Evolutionary conservation across 805 yeast species (phyloP).

Genomic region (Monosporozyma aquatica): DNA sequence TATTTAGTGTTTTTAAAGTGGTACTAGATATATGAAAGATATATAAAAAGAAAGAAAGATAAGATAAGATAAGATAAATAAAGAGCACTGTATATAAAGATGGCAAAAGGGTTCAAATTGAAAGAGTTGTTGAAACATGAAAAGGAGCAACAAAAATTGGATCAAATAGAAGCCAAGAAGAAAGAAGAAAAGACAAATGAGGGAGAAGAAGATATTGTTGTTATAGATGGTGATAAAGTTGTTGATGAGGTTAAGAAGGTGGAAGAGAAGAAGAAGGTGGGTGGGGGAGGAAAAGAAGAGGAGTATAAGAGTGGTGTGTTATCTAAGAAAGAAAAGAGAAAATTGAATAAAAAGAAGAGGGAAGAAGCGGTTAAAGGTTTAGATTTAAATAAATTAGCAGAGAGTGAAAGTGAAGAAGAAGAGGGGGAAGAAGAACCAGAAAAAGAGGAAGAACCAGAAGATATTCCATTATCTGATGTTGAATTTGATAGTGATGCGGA

Average conservation of each 20-base stretch:
- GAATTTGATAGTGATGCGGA: constrained; percentile 93
- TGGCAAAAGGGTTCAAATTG: constrained; percentile 30
- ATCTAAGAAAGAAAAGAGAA: constrained; percentile 57
- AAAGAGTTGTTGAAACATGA: constrained; percentile 24
- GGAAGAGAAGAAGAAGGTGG: constrained; percentile 15
- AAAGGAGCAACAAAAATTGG: constrained; percentile 18
- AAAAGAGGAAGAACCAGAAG: constrained; percentile 66
- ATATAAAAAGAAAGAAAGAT: background rate
- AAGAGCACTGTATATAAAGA: no score
- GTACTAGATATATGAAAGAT: background rate
- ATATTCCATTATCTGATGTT: constrained; percentile 80
- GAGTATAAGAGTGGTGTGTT: constrained; percentile 38
- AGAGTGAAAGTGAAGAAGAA: constrained; percentile 34
- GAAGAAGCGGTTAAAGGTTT: constrained; percentile 38
- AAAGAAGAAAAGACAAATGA: constrained; percentile 11
- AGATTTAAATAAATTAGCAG: constrained; percentile 46
- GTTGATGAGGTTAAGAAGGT: constrained; percentile 15
- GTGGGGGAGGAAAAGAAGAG: no score
- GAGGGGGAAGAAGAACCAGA: constrained; percentile 42
- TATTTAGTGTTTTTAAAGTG: background rate
- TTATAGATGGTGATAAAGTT: constrained; percentile 30
- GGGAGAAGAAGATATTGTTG: constrained; percentile 23
- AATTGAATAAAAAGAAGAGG: constrained; percentile 44
- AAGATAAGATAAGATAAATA: no score
- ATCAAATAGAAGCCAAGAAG: constrained; percentile 18